A percentile compares a stretch with the other conserved stretches of the same genome.
These are phyloP conservation scores for Tricholoma flavovirens DNA, from an alignment of 768 basidiomycete species.

Conservation along the genomic window DNA sequence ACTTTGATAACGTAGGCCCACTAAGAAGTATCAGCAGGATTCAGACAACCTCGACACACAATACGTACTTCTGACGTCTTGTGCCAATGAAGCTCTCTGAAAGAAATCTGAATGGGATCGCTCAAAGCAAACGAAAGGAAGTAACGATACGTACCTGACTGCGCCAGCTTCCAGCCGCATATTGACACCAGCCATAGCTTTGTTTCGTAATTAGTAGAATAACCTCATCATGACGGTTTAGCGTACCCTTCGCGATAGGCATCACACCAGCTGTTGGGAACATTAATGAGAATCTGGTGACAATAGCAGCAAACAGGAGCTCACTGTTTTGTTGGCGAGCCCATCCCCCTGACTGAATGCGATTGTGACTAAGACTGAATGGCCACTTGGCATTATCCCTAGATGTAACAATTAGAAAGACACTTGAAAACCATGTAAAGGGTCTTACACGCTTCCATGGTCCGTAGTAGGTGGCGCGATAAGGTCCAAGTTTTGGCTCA, in stretches of 20 bases:
- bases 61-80: constrained; percentile 35
- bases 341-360: constrained; percentile 56
- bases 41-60: background rate
- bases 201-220: constrained; percentile 3
- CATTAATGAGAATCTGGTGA: background rate
- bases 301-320: constrained; percentile 1
- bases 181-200: constrained; percentile 43
- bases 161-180: constrained; percentile 48
- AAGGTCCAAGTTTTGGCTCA: constrained; percentile 37
- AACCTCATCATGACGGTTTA: background rate
- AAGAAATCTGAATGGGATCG: background rate
- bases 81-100: constrained; percentile 52
- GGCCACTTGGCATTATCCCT: constrained; percentile 54
- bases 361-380: constrained; percentile 48
- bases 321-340: constrained; percentile 49
- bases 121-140: background rate
- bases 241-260: constrained; percentile 44
- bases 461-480: constrained; percentile 43
- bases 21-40: constrained; percentile 18
- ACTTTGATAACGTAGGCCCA: constrained; percentile 51
- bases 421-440: background rate
- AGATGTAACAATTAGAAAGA: background rate
- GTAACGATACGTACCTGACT: constrained; percentile 30
- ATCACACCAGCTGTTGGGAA: constrained; percentile 32
- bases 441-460: constrained; percentile 34